Conservation (phyloP, 1,284 basidiomycete species). For the Boletus hoseneyae region DNA sequence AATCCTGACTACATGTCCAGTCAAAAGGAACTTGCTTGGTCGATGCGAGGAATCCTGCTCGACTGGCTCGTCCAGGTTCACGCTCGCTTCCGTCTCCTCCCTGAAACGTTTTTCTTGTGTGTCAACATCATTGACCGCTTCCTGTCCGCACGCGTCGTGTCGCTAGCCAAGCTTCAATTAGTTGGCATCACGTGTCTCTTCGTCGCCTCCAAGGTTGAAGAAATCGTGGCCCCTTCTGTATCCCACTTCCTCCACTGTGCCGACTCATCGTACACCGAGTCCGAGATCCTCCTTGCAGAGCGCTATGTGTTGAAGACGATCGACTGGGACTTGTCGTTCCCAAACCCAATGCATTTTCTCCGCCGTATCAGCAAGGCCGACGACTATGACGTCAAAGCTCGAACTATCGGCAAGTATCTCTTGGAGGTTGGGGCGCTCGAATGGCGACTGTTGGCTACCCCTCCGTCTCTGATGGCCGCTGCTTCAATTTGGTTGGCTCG, state of each 20-base stretch:
- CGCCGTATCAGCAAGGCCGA: slow-evolving; percentile 95
- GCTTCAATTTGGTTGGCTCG: slow-evolving; percentile 91
- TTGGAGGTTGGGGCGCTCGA: slow-evolving; percentile 91
- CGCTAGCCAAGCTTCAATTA: slow-evolving; percentile 90
- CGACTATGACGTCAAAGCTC: slow-evolving; percentile 87
- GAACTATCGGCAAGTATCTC: slow-evolving; percentile 92
- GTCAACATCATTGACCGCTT: slow-evolving; percentile 98
- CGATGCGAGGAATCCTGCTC: slow-evolving; percentile 90
- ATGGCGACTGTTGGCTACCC: slow-evolving; percentile 76
- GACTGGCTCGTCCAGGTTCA: slow-evolving; percentile 99
- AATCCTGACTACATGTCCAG: slow-evolving; percentile 88
- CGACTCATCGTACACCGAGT: slow-evolving; percentile 82
- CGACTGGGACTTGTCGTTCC: slow-evolving; percentile 89
- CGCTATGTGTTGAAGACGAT: slow-evolving; percentile 90
- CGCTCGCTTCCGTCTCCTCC: slow-evolving; percentile 87
- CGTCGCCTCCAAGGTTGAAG: slow-evolving; percentile 94
- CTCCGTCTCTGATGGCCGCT: slow-evolving; percentile 86
- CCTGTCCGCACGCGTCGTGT: slow-evolving; percentile 86
- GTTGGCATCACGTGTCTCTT: slow-evolving; percentile 95
- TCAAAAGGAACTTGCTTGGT: slow-evolving; percentile 90
- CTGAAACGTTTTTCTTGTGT: slow-evolving; percentile 94
- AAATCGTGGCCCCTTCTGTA: slow-evolving; percentile 90
- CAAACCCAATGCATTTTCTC: slow-evolving; percentile 92
- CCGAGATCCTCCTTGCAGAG: slow-evolving; percentile 92
- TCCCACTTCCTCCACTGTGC: slow-evolving; percentile 87